Evolutionary conservation across 2,329 filamentous ascomycete genomes (phyloP).

Genomic region (Acarospora socialis): DNA sequence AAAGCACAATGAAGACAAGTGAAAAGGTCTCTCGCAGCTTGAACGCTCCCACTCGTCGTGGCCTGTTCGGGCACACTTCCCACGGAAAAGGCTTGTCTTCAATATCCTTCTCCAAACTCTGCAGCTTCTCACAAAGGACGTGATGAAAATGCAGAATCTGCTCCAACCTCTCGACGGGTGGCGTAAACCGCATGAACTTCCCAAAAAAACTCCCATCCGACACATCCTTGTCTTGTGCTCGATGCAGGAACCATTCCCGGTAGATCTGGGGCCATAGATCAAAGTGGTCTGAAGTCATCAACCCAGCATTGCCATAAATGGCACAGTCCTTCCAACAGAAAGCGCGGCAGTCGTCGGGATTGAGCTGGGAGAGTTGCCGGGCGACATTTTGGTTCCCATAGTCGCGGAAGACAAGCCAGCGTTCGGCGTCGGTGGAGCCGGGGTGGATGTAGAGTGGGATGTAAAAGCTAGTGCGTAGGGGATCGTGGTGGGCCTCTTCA

Average conservation of each 20-base stretch:
- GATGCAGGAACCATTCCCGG: constrained; percentile 3
- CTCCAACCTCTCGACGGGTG: background rate
- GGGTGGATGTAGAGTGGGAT: constrained; percentile 4
- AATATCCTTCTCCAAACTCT: constrained; percentile 1
- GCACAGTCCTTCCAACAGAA: constrained; percentile 5
- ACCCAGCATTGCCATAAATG: constrained; percentile 3
- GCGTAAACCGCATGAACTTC: constrained; percentile 3
- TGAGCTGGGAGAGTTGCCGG: background rate
- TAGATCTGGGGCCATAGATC: background rate
- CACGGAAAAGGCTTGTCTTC: background rate
- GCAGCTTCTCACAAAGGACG: constrained; percentile 2
- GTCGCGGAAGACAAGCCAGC: no score
- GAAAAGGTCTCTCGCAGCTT: constrained; percentile 1
- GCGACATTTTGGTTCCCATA: background rate
- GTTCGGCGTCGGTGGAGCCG: no score
- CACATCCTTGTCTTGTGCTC: constrained; percentile 3
- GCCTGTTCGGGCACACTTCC: constrained; percentile 1
- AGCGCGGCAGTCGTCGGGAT: constrained; percentile 1
- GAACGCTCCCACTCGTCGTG: constrained; percentile 3
- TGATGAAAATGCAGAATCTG: constrained; percentile 3
- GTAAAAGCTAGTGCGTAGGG: constrained; percentile 1
- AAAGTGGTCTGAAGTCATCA: background rate
- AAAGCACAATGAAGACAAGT: constrained; percentile 1
- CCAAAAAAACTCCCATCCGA: constrained; percentile 5
- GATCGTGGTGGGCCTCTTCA: constrained; percentile 5